Conservation (phyloP, 495 filamentous ascomycete species). For the Usnea hakonensis region DNA sequence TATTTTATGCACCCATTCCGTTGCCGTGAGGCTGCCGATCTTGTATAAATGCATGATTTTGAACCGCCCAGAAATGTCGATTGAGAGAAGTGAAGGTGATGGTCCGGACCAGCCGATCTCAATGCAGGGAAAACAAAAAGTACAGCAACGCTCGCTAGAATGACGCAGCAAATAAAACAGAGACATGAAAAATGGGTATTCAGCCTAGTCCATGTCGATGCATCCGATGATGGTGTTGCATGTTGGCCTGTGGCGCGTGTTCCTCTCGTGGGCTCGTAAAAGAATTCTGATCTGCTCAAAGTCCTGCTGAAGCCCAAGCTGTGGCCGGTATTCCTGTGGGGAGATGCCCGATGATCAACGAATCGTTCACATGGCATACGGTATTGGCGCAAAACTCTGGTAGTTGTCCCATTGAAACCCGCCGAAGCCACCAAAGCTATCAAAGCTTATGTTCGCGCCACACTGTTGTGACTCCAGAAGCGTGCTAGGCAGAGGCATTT, state of each 20-base stretch:
- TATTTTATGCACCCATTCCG: slow-evolving; percentile 47
- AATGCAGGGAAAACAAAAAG: slow-evolving; percentile 26
- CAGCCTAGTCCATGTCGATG: slow-evolving; percentile 26
- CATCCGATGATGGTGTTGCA: slow-evolving; percentile 10
- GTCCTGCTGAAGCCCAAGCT: slow-evolving; percentile 24
- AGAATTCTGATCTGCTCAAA: slow-evolving; percentile 15
- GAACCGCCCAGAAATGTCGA: slow-evolving; percentile 34
- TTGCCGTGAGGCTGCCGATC: slow-evolving; percentile 55
- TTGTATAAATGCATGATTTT: slow-evolving; percentile 42
- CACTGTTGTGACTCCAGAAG: slow-evolving; percentile 68
- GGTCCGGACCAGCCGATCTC: slow-evolving; percentile 47
- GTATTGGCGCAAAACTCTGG: slow-evolving; percentile 46
- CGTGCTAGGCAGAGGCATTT: slow-evolving; percentile 82
- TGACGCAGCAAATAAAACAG: slow-evolving; percentile 35
- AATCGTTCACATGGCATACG: slow-evolving; percentile 41
- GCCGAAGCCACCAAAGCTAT: slow-evolving; percentile 53
- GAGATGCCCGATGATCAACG: background rate
- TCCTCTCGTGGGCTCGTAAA: slow-evolving; percentile 12
- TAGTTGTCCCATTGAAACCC: slow-evolving; percentile 69
- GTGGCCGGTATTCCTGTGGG: slow-evolving; percentile 45
- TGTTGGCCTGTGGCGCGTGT: background rate
- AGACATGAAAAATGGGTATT: slow-evolving; percentile 38
- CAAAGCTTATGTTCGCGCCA: slow-evolving; percentile 60
- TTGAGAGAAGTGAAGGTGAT: slow-evolving; percentile 33
- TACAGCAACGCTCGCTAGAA: slow-evolving; percentile 33